A percentile compares a stretch with the other conserved stretches of the same genome.
Evolutionary conservation across 2,329 filamentous ascomycete genomes (phyloP).

Genomic region (Stenocarpella maydis): DNA sequence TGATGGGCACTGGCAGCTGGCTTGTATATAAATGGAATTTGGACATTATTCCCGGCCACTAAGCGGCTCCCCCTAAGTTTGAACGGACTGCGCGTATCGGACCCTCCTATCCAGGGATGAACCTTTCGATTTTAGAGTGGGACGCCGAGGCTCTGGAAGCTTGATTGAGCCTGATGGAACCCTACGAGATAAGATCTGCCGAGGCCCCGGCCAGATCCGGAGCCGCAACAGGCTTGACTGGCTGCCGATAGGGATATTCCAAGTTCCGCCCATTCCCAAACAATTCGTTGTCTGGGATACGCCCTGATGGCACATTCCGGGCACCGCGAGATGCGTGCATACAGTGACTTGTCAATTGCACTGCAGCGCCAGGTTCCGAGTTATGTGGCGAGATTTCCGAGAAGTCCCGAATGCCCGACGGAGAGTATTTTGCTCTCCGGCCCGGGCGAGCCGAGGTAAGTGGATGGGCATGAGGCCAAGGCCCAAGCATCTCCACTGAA

Average conservation of each 20-base stretch:
- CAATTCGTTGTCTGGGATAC: background rate
- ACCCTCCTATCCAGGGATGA: conserved; percentile 27
- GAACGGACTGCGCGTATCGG: background rate
- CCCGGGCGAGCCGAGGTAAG: conserved; percentile 30
- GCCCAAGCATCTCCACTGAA: conserved; percentile 20
- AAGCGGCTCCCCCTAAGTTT: conserved; percentile 4
- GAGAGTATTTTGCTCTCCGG: conserved; percentile 13
- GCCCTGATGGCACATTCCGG: background rate
- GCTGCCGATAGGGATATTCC: background rate
- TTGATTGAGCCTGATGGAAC: conserved; percentile 25
- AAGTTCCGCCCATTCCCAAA: background rate
- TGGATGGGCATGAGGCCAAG: background rate
- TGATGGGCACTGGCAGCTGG: conserved; percentile 1
- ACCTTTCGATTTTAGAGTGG: conserved; percentile 21
- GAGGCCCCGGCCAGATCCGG: conserved; percentile 30
- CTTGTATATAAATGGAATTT: conserved; percentile 25
- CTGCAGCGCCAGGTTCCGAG: background rate
- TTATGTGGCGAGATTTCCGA: background rate
- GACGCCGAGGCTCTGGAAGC: conserved; percentile 29
- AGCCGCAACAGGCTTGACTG: background rate
- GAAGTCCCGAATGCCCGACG: no score
- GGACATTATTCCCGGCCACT: background rate
- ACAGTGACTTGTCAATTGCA: no score
- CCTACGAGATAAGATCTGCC: conserved; percentile 18
- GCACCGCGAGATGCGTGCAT: background rate